Percentiles rank a stretch among this genome's conserved stretches.
phyloP scores from a whole-genome alignment of 371 early-diverging fungal genomes.

The Mortierella sp. region DNA sequence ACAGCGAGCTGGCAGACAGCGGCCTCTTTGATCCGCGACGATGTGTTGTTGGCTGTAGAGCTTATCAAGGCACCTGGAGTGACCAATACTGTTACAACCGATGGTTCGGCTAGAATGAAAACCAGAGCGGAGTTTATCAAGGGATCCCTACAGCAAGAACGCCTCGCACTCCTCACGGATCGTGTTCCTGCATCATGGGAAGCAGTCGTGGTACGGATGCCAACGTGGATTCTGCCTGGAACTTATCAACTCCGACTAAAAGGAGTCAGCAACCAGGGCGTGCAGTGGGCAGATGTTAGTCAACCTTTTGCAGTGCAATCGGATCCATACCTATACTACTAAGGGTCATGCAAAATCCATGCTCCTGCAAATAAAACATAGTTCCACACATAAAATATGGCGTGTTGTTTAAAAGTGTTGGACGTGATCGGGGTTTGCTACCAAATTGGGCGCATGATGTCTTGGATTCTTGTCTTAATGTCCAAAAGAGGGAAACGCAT shows the following conservation, averaged over 20 bases:
- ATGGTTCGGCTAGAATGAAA: too few relatives aligned
- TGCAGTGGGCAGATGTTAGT: slow-evolving; percentile 42
- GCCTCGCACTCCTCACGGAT: slow-evolving; percentile 26
- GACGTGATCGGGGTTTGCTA: neutral
- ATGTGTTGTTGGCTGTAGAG: slow-evolving; percentile 19
- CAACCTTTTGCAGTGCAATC: slow-evolving; percentile 47
- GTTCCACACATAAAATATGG: neutral
- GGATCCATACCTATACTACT: slow-evolving; percentile 36
- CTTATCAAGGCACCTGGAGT: slow-evolving; percentile 14
- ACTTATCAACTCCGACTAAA: slow-evolving; percentile 31
- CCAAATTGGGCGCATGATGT: slow-evolving; percentile 1
- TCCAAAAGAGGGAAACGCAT: neutral
- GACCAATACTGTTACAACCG: neutral
- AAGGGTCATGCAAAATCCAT: neutral
- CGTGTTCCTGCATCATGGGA: slow-evolving; percentile 30
- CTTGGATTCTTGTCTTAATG: slow-evolving; percentile 4
- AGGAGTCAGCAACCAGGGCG: slow-evolving; percentile 3
- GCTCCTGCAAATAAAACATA: neutral
- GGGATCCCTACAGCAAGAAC: slow-evolving; percentile 8
- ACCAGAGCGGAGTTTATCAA: slow-evolving; percentile 16
- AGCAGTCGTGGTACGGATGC: slow-evolving; percentile 24
- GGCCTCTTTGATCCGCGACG: neutral
- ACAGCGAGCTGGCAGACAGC: slow-evolving; percentile 17
- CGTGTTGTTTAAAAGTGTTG: too few relatives aligned
- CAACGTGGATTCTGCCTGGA: slow-evolving; percentile 27